These are phyloP conservation scores for Phytophthora podocarpi DNA, from an alignment of 352 stramenopile species.

Conservation along the genomic window DNA sequence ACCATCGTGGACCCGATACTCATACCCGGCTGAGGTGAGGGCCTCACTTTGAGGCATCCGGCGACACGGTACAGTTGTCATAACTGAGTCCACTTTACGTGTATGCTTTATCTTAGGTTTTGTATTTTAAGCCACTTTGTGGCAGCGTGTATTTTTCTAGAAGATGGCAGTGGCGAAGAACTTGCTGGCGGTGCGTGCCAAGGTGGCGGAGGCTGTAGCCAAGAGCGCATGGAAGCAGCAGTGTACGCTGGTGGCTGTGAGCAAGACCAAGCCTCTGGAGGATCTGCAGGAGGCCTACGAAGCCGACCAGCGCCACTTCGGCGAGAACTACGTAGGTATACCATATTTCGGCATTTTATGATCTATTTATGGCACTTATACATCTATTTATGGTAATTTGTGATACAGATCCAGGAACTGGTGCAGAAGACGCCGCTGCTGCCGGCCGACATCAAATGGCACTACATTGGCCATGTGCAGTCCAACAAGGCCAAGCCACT, in stretches of 20 bases:
- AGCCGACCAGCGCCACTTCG: constrained; percentile 94
- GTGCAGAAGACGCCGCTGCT: constrained; percentile 93
- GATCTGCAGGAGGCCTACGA: constrained; percentile 91
- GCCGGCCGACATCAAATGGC: constrained; percentile 93
- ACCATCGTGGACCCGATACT: too few relatives aligned
- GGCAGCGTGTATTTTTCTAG: too few relatives aligned
- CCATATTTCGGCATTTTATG: background rate
- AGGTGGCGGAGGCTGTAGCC: constrained; percentile 60
- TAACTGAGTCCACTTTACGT: too few relatives aligned
- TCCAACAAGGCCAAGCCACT: constrained; percentile 97
- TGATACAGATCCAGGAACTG: constrained; percentile 93
- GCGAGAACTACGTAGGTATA: constrained; percentile 96
- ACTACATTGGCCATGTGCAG: constrained; percentile 99
- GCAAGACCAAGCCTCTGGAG: constrained; percentile 94
- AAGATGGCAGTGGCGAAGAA: constrained; percentile 62
- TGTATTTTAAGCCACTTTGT: too few relatives aligned
- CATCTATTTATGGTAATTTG: constrained; percentile 21
- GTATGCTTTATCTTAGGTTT: too few relatives aligned
- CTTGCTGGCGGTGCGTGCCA: constrained; percentile 62
- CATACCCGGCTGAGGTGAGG: too few relatives aligned
- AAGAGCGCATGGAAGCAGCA: constrained; percentile 59
- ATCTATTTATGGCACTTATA: constrained; percentile 14
- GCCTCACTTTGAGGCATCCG: too few relatives aligned
- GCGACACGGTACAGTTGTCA: too few relatives aligned
- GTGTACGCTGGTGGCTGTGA: constrained; percentile 92